Conservation (phyloP, 2,329 filamentous ascomycete species). For the Trichocomaceae sp. region DNA sequence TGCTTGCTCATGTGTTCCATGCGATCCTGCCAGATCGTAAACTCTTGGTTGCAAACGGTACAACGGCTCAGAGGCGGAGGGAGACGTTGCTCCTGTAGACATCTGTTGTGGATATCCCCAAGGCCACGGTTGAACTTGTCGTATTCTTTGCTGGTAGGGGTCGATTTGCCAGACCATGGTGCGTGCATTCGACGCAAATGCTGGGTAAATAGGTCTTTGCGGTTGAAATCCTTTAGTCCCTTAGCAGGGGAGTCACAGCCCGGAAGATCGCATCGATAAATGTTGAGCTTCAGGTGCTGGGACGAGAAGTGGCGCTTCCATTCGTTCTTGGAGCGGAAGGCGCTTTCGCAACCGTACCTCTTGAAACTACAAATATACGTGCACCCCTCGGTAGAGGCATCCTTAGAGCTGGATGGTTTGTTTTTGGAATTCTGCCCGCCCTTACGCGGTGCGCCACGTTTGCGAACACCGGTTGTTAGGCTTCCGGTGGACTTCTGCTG, state of each 20-base stretch:
- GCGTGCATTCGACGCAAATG: constrained; percentile 82
- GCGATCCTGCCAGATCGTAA: constrained; percentile 66
- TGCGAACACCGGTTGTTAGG: not conserved
- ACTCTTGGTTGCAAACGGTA: constrained; percentile 56
- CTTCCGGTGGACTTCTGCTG: not conserved
- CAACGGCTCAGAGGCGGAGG: constrained; percentile 59
- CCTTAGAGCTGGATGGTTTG: not conserved
- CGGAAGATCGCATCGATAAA: constrained; percentile 69
- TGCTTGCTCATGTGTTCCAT: constrained; percentile 87
- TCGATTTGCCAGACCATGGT: constrained; percentile 48
- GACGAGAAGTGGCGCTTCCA: constrained; percentile 86
- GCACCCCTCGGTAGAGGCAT: not conserved
- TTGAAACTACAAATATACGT: constrained; percentile 69
- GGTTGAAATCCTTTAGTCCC: constrained; percentile 67
- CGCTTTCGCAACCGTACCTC: constrained; percentile 65
- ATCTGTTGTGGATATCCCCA: constrained; percentile 51
- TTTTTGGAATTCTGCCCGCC: constrained; percentile 1
- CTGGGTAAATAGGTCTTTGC: constrained; percentile 86
- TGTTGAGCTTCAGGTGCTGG: constrained; percentile 68
- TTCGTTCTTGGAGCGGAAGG: constrained; percentile 79
- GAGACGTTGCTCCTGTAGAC: constrained; percentile 54
- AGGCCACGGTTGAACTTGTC: constrained; percentile 48
- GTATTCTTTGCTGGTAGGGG: constrained; percentile 25
- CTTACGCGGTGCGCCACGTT: constrained; percentile 2
- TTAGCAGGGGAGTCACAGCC: constrained; percentile 41